A percentile compares a stretch with the other conserved stretches of the same genome.
Conservation (phyloP, 768 basidiomycete species). For the Russula earlei region DNA sequence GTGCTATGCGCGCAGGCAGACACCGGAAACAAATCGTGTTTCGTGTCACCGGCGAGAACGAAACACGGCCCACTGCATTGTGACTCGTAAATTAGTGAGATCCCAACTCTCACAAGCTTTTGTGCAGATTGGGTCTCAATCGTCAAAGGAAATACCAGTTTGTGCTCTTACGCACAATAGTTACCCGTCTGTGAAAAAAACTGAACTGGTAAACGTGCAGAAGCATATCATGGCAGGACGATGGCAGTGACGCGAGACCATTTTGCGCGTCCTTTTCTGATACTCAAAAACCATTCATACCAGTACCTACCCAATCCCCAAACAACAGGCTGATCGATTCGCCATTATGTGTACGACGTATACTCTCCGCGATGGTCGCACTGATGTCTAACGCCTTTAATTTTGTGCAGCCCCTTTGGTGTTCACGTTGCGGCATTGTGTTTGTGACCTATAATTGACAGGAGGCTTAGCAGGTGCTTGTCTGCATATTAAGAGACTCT, state of each 20-base stretch:
- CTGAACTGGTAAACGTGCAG: background rate
- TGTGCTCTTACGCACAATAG: too few species aligned
- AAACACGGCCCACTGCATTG: too few species aligned
- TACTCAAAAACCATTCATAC: slow-evolving; percentile 7
- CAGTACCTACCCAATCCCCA: slow-evolving; percentile 62
- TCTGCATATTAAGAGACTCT: slow-evolving; percentile 24
- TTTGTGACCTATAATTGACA: slow-evolving; percentile 67
- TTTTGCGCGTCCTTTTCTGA: background rate
- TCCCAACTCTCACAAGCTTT: too few species aligned
- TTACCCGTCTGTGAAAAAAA: too few species aligned
- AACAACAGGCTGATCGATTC: slow-evolving; percentile 87
- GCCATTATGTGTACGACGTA: slow-evolving; percentile 89
- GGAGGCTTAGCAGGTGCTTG: background rate
- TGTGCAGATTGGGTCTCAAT: too few species aligned
- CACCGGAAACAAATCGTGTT: too few species aligned
- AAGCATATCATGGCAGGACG: background rate
- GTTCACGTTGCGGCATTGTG: slow-evolving; percentile 77
- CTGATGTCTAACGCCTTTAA: slow-evolving; percentile 86
- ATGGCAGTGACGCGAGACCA: background rate
- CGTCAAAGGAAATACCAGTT: too few species aligned
- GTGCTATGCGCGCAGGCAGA: too few species aligned
- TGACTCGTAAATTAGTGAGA: too few species aligned
- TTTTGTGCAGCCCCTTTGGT: slow-evolving; percentile 56
- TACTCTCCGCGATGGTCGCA: slow-evolving; percentile 89
- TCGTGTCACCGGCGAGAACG: too few species aligned